Percentiles rank a stretch among this genome's conserved stretches.
phyloP scores from a whole-genome alignment of 306 rosid species.

The Begonia fuchsioides region DNA sequence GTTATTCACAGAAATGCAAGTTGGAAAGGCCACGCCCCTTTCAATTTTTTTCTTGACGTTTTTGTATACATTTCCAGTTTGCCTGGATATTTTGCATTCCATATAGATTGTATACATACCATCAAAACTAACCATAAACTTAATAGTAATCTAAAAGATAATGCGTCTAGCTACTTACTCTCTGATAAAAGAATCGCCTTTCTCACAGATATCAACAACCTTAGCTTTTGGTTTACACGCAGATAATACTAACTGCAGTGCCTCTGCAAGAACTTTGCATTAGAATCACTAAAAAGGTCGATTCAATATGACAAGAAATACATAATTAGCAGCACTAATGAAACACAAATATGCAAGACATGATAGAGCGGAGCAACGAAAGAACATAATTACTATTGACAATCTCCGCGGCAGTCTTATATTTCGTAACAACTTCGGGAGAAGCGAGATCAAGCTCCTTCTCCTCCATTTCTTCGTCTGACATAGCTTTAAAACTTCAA shows the following conservation, averaged over 20 bases:
- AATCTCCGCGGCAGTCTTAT: constrained; percentile 86
- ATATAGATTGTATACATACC: too few relatives aligned
- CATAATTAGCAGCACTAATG: too few relatives aligned
- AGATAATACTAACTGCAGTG: constrained; percentile 56
- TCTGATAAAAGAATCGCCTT: constrained; percentile 65
- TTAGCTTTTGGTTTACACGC: constrained; percentile 80
- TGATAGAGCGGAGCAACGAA: background rate
- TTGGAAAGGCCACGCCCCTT: constrained; percentile 88
- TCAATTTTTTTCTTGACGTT: constrained; percentile 87
- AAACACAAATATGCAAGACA: background rate
- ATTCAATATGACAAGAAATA: too few relatives aligned
- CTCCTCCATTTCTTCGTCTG: constrained; percentile 99
- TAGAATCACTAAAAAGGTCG: background rate
- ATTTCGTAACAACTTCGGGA: constrained; percentile 88
- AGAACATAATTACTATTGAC: constrained; percentile 39
- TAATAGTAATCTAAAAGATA: too few relatives aligned
- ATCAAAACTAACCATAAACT: too few relatives aligned
- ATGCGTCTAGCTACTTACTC: constrained; percentile 36
- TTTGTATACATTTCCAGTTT: constrained; percentile 69
- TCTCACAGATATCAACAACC: constrained; percentile 77
- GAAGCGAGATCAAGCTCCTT: constrained; percentile 96
- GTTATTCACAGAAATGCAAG: constrained; percentile 80
- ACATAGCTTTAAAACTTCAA: constrained; percentile 25
- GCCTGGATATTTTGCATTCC: constrained; percentile 19
- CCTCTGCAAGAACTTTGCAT: constrained; percentile 31